These are phyloP conservation scores for Camillea tinctor DNA, from an alignment of 2,329 filamentous ascomycete species.

Conservation along the genomic window DNA sequence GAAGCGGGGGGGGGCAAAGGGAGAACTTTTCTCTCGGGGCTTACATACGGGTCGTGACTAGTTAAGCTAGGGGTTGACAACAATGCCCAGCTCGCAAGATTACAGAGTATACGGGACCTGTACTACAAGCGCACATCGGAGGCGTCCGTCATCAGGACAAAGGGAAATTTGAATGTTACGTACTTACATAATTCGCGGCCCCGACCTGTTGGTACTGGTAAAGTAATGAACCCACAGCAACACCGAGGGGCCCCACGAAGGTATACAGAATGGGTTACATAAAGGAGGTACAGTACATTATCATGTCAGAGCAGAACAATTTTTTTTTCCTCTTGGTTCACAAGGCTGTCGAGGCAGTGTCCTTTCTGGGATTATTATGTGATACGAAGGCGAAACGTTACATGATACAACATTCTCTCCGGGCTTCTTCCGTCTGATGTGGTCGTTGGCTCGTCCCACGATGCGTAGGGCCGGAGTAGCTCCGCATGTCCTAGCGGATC, in stretches of 20 bases:
- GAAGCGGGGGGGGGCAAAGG: background rate
- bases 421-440: conserved; percentile 5
- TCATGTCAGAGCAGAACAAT: too few relatives aligned
- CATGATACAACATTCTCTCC: conserved; percentile 5
- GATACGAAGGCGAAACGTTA: conserved; percentile 11
- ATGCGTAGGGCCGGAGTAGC: conserved; percentile 12
- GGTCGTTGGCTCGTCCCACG: background rate
- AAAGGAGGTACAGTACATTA: too few relatives aligned
- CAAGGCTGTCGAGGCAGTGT: background rate
- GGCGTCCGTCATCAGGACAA: background rate
- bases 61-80: too few relatives aligned
- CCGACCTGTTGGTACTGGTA: too few relatives aligned
- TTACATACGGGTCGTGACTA: background rate
- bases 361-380: background rate
- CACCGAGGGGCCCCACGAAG: background rate
- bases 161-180: background rate
- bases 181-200: too few relatives aligned
- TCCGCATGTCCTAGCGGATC: conserved; percentile 10
- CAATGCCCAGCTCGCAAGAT: background rate
- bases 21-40: background rate
- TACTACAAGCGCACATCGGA: background rate
- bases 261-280: too few relatives aligned
- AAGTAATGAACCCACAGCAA: background rate
- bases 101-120: background rate
- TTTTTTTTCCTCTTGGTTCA: background rate